Evolutionary conservation across 2,329 filamentous ascomycete genomes (phyloP).

Genomic region (Exophiala alcalophila): DNA sequence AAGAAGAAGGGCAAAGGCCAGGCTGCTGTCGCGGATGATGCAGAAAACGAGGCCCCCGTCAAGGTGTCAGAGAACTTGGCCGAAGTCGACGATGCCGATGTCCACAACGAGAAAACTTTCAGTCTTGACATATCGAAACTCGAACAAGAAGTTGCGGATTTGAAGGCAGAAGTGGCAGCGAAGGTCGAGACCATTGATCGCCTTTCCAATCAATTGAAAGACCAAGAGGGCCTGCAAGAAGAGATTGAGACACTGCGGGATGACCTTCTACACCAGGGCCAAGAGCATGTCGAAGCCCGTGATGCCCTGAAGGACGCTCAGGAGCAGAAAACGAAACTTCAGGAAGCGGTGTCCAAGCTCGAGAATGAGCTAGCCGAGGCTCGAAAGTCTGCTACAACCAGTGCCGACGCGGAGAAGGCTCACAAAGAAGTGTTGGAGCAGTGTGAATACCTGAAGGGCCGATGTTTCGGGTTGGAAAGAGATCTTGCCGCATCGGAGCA

Average conservation of each 20-base stretch:
- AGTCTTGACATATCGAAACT: slow-evolving; percentile 31
- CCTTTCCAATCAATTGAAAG: slow-evolving; percentile 67
- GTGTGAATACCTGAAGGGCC: slow-evolving; percentile 63
- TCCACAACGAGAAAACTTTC: not conserved
- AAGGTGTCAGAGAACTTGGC: slow-evolving; percentile 33
- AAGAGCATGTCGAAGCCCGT: slow-evolving; percentile 80
- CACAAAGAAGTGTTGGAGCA: slow-evolving; percentile 48
- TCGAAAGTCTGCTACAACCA: slow-evolving; percentile 48
- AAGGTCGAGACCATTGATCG: slow-evolving; percentile 72
- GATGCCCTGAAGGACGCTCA: slow-evolving; percentile 69
- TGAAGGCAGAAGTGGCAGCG: slow-evolving; percentile 38
- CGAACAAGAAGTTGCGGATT: slow-evolving; percentile 30
- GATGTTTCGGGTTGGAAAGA: slow-evolving; percentile 67
- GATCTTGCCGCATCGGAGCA: slow-evolving; percentile 84
- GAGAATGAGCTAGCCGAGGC: slow-evolving; percentile 66
- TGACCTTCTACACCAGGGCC: slow-evolving; percentile 72
- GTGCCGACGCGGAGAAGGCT: slow-evolving; percentile 43
- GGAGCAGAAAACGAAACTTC: slow-evolving; percentile 64
- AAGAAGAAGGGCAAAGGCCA: slow-evolving; percentile 63
- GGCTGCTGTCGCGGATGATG: slow-evolving; percentile 34
- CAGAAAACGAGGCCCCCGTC: slow-evolving; percentile 40
- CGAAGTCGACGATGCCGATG: slow-evolving; percentile 14
- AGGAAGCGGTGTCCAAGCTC: slow-evolving; percentile 62
- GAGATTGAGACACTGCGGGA: slow-evolving; percentile 83
- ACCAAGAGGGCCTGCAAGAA: slow-evolving; percentile 73